Evolutionary conservation across 805 yeast species (phyloP).

Genomic region (Nematodospora valgi): DNA sequence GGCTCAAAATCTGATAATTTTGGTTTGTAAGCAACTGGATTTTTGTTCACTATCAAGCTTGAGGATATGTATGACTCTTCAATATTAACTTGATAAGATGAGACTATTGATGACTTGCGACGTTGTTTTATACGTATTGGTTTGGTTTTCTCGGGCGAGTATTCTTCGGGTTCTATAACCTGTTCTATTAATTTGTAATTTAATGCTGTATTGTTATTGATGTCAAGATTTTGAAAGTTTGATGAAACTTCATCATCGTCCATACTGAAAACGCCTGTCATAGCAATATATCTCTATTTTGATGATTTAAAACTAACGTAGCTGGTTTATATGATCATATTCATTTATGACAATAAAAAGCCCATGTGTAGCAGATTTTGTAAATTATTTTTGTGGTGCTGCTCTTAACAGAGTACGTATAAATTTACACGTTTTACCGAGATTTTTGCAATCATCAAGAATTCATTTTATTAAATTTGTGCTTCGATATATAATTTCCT

Average conservation of each 20-base stretch:
- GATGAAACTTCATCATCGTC: constrained; percentile 23
- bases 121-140: constrained; percentile 11
- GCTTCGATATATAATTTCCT: constrained; percentile 9
- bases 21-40: constrained; percentile 18
- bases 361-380: constrained; percentile 1
- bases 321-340: too few relatives aligned
- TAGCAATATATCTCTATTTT: constrained; percentile 7
- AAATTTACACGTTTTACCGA: not conserved
- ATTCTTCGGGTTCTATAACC: constrained; percentile 4
- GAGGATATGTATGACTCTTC: constrained; percentile 29
- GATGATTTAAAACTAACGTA: too few relatives aligned
- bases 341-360: not conserved
- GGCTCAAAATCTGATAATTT: constrained; percentile 38
- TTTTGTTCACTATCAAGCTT: constrained; percentile 14
- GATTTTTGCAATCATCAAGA: not conserved
- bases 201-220: not conserved
- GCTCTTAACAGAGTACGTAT: not conserved
- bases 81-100: constrained; percentile 35
- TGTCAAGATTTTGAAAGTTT: not conserved
- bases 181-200: constrained; percentile 6
- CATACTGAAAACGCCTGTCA: constrained; percentile 36
- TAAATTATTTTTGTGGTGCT: not conserved
- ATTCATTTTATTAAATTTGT: constrained; percentile 5
- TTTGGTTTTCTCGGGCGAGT: constrained; percentile 12
- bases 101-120: constrained; percentile 23